These are phyloP conservation scores for Torulaspora pretoriensis DNA, from an alignment of 1,139 yeast genomes.

Conservation along the genomic window DNA sequence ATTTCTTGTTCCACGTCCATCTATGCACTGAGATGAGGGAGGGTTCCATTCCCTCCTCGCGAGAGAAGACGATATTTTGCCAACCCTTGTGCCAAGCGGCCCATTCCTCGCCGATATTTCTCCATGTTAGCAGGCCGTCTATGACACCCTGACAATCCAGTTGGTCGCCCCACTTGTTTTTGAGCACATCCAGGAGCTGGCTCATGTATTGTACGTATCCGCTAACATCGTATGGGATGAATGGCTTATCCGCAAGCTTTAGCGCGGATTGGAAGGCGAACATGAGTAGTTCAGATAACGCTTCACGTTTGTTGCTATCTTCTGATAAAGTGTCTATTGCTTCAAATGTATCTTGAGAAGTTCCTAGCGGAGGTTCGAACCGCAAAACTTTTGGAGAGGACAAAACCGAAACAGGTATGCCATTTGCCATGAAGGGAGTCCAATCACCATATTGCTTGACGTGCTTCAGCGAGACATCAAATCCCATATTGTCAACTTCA, in stretches of 20 bases:
- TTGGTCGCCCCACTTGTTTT: constrained; percentile 38
- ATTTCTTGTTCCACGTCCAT: constrained; percentile 73
- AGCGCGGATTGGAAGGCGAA: constrained; percentile 52
- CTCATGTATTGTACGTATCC: constrained; percentile 47
- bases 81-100: constrained; percentile 34
- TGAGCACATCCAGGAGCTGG: constrained; percentile 47
- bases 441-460: constrained; percentile 58
- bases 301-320: constrained; percentile 51
- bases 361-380: constrained; percentile 49
- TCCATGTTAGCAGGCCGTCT: constrained; percentile 37
- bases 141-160: constrained; percentile 34
- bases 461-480: constrained; percentile 25
- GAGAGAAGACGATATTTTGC: constrained; percentile 29
- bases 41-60: constrained; percentile 54
- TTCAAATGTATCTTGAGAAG: constrained; percentile 66
- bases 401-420: constrained; percentile 57
- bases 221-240: constrained; percentile 64
- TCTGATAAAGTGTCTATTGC: constrained; percentile 44
- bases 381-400: constrained; percentile 41
- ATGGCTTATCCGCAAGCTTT: constrained; percentile 64
- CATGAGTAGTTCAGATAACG: constrained; percentile 57
- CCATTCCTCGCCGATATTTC: constrained; percentile 41
- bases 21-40: constrained; percentile 64
- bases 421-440: constrained; percentile 51
- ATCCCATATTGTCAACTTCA: constrained; percentile 21